These are phyloP conservation scores for Phaeosphaeria sp. DNA, from an alignment of 2,329 filamentous ascomycete species.

Conservation along the genomic window DNA sequence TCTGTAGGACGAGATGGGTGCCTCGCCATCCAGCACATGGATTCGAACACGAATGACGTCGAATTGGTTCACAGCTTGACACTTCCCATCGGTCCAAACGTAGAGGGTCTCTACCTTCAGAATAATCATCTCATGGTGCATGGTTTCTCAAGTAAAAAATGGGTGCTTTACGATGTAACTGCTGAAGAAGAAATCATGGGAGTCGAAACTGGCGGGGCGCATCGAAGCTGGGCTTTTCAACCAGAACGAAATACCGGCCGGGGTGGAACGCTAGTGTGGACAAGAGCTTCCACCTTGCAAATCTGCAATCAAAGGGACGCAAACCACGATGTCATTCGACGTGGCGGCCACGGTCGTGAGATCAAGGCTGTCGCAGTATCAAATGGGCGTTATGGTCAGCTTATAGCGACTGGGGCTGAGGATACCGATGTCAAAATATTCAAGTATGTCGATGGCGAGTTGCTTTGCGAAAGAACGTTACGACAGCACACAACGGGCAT, in stretches of 20 bases:
- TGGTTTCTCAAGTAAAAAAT: constrained; percentile 80
- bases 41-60: constrained; percentile 26
- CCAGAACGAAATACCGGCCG: constrained; percentile 24
- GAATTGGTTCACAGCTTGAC: constrained; percentile 69
- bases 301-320: constrained; percentile 47
- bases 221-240: constrained; percentile 74
- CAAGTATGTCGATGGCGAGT: constrained; percentile 48
- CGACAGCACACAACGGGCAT: constrained; percentile 84
- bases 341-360: constrained; percentile 85
- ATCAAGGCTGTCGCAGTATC: constrained; percentile 70
- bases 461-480: constrained; percentile 66
- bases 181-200: constrained; percentile 71
- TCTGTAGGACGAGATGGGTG: constrained; percentile 79
- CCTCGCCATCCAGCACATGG: constrained; percentile 67
- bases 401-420: constrained; percentile 73
- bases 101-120: constrained; percentile 74
- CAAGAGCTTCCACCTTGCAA: constrained; percentile 67
- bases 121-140: constrained; percentile 67
- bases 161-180: constrained; percentile 82
- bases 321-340: constrained; percentile 61
- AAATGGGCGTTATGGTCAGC: constrained; percentile 18
- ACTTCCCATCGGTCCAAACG: constrained; percentile 74
- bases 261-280: constrained; percentile 72
- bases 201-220: constrained; percentile 83
- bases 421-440: constrained; percentile 80